Conservation (phyloP, 257 asterid species). For the Anisodus acutangulus region DNA sequence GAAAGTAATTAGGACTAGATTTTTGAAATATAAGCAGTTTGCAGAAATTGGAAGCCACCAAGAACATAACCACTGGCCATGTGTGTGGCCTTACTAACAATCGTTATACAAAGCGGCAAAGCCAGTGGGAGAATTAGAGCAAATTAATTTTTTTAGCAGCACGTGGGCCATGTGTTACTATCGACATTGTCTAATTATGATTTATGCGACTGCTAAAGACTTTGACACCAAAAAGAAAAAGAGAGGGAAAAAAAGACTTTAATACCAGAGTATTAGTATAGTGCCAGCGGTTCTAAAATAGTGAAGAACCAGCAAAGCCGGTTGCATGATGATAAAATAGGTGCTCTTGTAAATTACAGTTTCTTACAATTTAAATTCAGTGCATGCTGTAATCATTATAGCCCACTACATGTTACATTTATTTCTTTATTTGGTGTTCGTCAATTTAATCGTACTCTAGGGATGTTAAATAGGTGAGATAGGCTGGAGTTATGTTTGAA, state of each 20-base stretch:
- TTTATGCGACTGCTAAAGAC: neutral
- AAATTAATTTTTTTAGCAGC: neutral
- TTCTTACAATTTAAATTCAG: neutral
- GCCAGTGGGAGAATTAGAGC: neutral
- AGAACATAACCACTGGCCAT: neutral
- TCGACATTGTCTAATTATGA: neutral
- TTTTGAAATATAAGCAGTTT: neutral
- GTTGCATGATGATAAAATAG: neutral
- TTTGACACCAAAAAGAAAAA: neutral
- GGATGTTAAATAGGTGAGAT: too few relatives aligned
- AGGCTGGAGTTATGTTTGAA: too few relatives aligned
- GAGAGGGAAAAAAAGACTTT: neutral
- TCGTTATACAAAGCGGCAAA: neutral
- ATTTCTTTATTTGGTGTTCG: too few relatives aligned
- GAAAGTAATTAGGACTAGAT: neutral
- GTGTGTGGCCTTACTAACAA: neutral
- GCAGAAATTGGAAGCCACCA: neutral
- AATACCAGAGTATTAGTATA: neutral
- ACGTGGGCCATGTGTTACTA: constrained; percentile 15
- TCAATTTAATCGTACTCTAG: too few relatives aligned
- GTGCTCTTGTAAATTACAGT: neutral
- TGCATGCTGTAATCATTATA: neutral
- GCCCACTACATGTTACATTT: too few relatives aligned
- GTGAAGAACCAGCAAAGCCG: neutral
- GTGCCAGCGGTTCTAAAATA: neutral